Conservation (phyloP, 768 basidiomycete genomes). For the Mycena leptocephala region DNA sequence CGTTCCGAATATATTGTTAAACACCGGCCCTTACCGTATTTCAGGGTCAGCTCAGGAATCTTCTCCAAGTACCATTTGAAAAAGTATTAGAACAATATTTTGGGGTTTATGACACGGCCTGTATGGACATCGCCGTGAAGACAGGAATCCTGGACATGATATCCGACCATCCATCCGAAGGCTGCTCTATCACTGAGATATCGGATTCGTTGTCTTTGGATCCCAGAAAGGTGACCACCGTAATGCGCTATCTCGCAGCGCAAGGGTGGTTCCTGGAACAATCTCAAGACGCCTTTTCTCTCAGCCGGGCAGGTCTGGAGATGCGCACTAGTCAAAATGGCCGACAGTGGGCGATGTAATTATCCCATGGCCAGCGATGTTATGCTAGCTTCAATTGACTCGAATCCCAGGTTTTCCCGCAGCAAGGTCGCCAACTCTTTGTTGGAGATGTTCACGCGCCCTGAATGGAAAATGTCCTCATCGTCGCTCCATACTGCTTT, state of each 20-base stretch:
- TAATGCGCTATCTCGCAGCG: constrained; percentile 8
- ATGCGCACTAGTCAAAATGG: neutral
- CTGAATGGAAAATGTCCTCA: neutral
- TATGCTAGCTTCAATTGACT: neutral
- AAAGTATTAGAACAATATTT: constrained; percentile 14
- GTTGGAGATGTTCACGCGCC: constrained; percentile 1
- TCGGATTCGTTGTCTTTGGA: neutral
- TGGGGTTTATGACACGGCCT: constrained; percentile 11
- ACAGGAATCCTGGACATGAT: constrained; percentile 9
- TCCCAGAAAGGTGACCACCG: neutral
- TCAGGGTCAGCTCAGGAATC: constrained; percentile 8
- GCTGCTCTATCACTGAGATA: neutral
- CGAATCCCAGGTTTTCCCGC: neutral
- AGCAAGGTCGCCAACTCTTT: neutral
- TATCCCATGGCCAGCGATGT: neutral
- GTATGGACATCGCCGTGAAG: neutral
- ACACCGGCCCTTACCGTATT: too few relatives aligned
- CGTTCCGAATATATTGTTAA: too few relatives aligned
- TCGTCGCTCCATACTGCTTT: neutral
- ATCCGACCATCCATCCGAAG: neutral
- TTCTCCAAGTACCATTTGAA: constrained; percentile 10
- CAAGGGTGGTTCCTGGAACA: constrained; percentile 16
- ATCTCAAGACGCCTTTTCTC: neutral
- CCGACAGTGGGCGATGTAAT: neutral
- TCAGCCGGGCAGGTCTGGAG: neutral